Evolutionary conservation across 495 filamentous ascomycete genomes (phyloP), one percentile per base, ranked within the genome.

Genomic region (Podospora fimiseda): DNA sequence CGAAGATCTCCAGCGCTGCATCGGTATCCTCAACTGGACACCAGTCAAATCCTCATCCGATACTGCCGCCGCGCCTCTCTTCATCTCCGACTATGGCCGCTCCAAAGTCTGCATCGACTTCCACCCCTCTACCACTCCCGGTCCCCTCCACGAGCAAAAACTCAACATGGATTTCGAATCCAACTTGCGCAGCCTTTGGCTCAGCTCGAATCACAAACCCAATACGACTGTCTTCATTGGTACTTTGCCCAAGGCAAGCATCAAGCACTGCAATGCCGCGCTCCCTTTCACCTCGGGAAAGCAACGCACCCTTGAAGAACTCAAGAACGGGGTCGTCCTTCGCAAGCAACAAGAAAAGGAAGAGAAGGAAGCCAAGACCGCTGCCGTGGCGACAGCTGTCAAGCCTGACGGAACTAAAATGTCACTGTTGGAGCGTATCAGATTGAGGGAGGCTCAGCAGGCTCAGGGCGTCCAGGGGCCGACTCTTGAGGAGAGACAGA

Each of bases 361-460:
- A 14, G 43, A 44, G 43, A 53, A 64, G 11, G 48, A 56, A 19
- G 40, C 56, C 14, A 57, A 53, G 47, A 23, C 37, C 22, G 5
- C 36, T 47, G 40, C 46, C n/a, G 50, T 63, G 6, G 45, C 42
- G 0, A 51, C 63, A 2, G 60, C 60, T 43, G 22, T 61, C 27
- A 67, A 67, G 27, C 24, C 66, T 1, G 65, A 63, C 45, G 70
- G 62, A 6, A 57, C 61, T 15, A 71, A 71, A 52, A 66, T 74
- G 65, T 67, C 62, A 54, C 60, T 88, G 16, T 75, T 87, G 14
- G 83, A 85, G 52, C 81, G 84, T 55, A 75, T 88, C 54, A 77
- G 81, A 23, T 64, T 74, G 16, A 86, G 84, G 67, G 73, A 84
- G 45, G 60, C 74, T 2, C 67, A 73, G 37, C 66, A 71, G 39